A percentile compares a stretch with the other conserved stretches of the same genome.
phyloP scores from a whole-genome alignment of 192 early-diverging fungal genomes.

The Coemansia guatemalensis region DNA sequence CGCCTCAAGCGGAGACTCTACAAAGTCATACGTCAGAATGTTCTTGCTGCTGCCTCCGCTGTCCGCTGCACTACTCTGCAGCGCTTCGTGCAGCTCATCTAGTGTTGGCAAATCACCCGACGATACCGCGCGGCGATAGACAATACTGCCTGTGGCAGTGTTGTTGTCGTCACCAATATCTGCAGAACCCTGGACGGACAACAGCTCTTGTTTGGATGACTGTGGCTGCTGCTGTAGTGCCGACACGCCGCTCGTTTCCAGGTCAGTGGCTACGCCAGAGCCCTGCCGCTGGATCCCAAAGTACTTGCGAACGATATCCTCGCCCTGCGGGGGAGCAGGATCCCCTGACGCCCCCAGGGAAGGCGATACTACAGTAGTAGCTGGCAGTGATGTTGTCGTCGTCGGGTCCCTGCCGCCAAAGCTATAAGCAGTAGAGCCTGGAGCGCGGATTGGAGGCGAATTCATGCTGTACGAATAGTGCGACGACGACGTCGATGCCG shows the following conservation, averaged over 20 bases:
- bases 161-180: constrained; percentile 1
- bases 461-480: constrained; percentile 34
- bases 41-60: constrained; percentile 13
- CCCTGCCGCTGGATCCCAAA: constrained; percentile 38
- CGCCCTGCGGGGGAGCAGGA: constrained; percentile 16
- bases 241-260: background rate
- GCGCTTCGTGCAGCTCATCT: constrained; percentile 17
- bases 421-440: constrained; percentile 13
- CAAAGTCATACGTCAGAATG: constrained; percentile 50
- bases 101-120: constrained; percentile 52
- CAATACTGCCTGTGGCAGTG: constrained; percentile 24
- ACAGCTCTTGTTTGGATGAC: constrained; percentile 1
- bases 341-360: constrained; percentile 7
- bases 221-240: background rate
- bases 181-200: background rate
- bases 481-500: constrained; percentile 45
- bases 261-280: background rate
- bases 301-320: constrained; percentile 55
- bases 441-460: constrained; percentile 29
- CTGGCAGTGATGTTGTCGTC: constrained; percentile 12
- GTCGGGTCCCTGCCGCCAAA: constrained; percentile 15
- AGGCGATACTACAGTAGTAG: constrained; percentile 10
- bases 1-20: constrained; percentile 54
- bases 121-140: constrained; percentile 50
- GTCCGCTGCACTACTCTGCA: constrained; percentile 1